phyloP scores from a whole-genome alignment of 257 asterid species.

The Ilex asprella region DNA sequence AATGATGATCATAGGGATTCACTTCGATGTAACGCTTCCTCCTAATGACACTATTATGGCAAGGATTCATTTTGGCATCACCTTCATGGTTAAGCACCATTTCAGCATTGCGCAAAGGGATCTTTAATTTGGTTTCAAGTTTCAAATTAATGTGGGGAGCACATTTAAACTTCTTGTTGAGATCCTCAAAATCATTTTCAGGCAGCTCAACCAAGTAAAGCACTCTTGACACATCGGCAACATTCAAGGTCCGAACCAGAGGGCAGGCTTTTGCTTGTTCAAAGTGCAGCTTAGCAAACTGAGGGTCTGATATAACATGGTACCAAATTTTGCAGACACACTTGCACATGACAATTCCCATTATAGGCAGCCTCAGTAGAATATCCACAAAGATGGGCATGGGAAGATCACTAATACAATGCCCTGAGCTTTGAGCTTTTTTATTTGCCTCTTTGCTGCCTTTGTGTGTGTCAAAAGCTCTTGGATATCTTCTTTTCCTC shows the following conservation, averaged over 20 bases:
- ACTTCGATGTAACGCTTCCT: slow-evolving; percentile 8
- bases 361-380: slow-evolving; percentile 7
- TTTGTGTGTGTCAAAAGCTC: too few relatives aligned
- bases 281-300: slow-evolving; percentile 14
- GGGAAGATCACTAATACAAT: slow-evolving; percentile 5
- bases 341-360: slow-evolving; percentile 10
- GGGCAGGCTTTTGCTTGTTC: slow-evolving; percentile 3
- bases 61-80: neutral
- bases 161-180: neutral
- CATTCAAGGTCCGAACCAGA: slow-evolving; percentile 4
- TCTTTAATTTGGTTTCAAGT: slow-evolving; percentile 8
- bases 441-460: too few relatives aligned
- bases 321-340: slow-evolving; percentile 8
- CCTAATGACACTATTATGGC: neutral
- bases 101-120: slow-evolving; percentile 5
- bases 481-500: too few relatives aligned
- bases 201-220: slow-evolving; percentile 1
- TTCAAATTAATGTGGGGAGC: neutral
- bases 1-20: slow-evolving; percentile 10
- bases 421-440: neutral
- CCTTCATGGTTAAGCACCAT: neutral
- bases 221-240: slow-evolving; percentile 5
- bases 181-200: neutral
- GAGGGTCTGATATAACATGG: slow-evolving; percentile 5
- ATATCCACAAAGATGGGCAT: neutral